Percentiles rank a stretch among this genome's conserved stretches.
Conservation (phyloP, 2,329 filamentous ascomycete genomes). For the Penicillium nordicum region DNA sequence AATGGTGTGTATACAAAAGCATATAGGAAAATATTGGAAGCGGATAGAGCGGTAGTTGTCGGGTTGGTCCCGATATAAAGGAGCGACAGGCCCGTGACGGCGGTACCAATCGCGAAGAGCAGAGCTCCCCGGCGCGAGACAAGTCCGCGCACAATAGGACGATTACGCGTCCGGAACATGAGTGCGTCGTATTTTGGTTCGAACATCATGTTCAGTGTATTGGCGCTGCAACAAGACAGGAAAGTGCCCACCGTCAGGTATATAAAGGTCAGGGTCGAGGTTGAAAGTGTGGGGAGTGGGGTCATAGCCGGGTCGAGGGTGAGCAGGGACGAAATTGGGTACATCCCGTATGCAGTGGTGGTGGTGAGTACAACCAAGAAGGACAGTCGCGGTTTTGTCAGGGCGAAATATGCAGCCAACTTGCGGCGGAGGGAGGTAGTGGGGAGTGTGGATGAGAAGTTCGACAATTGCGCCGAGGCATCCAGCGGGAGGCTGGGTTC, state of each 20-base stretch:
- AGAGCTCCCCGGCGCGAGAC: conserved; percentile 69
- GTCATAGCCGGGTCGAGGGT: conserved; percentile 70
- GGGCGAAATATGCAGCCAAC: conserved; percentile 76
- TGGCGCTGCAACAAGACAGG: conserved; percentile 84
- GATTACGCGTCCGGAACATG: conserved; percentile 89
- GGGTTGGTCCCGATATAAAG: conserved; percentile 91
- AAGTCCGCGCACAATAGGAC: conserved; percentile 80
- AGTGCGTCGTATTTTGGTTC: conserved; percentile 84
- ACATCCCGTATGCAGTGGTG: conserved; percentile 86
- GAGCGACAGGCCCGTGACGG: conserved; percentile 63
- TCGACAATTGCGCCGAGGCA: conserved; percentile 59
- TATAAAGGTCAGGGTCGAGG: conserved; percentile 80
- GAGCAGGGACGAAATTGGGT: conserved; percentile 85
- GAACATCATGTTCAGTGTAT: conserved; percentile 95
- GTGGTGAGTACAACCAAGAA: conserved; percentile 88
- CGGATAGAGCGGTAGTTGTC: conserved; percentile 81
- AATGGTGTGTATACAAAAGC: conserved; percentile 89
- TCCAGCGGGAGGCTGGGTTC: conserved; percentile 51
- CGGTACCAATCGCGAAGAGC: conserved; percentile 74
- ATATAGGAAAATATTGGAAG: conserved; percentile 82
- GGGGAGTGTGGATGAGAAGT: conserved; percentile 55
- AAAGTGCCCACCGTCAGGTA: conserved; percentile 90
- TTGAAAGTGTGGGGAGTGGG: conserved; percentile 58
- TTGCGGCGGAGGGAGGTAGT: conserved; percentile 60
- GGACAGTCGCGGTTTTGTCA: conserved; percentile 92